These are phyloP conservation scores for Vicia sativa DNA, from an alignment of 306 rosid species.

Conservation along the genomic window DNA sequence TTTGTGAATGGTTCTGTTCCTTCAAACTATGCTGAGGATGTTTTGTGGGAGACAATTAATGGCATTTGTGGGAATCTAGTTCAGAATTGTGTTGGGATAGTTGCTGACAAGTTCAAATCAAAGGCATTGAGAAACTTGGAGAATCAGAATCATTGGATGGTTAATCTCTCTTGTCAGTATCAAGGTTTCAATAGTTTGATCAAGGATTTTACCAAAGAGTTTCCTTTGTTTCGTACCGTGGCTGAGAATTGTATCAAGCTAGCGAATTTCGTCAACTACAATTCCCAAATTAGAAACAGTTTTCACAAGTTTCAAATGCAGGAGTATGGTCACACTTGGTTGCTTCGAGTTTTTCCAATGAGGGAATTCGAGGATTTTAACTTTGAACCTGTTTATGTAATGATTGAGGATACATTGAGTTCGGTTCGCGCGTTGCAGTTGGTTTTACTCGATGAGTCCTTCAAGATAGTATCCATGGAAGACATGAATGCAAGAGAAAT, in stretches of 20 bases:
- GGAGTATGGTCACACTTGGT: conserved; percentile 66
- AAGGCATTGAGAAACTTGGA: conserved; percentile 83
- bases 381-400: conserved; percentile 47
- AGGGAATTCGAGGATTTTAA: conserved; percentile 38
- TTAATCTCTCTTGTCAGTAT: conserved; percentile 85
- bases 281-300: conserved; percentile 60
- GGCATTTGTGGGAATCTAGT: conserved; percentile 76
- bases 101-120: conserved; percentile 79
- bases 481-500: conserved; percentile 66
- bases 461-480: conserved; percentile 63
- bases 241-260: conserved; percentile 70
- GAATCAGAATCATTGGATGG: conserved; percentile 91
- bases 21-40: conserved; percentile 79
- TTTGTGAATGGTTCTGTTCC: conserved; percentile 73
- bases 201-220: conserved; percentile 72
- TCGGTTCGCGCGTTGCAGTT: conserved; percentile 65
- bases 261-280: conserved; percentile 69
- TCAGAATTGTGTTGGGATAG: conserved; percentile 90
- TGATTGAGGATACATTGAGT: conserved; percentile 65
- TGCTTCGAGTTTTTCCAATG: conserved; percentile 64
- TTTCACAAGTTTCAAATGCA: conserved; percentile 79
- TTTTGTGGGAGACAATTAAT: conserved; percentile 83
- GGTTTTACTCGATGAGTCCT: conserved; percentile 58
- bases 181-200: conserved; percentile 72
- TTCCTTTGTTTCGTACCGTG: conserved; percentile 62